Evolutionary conservation across 1,284 basidiomycete genomes (phyloP).

Genomic region (Nidula niveotomentosa): DNA sequence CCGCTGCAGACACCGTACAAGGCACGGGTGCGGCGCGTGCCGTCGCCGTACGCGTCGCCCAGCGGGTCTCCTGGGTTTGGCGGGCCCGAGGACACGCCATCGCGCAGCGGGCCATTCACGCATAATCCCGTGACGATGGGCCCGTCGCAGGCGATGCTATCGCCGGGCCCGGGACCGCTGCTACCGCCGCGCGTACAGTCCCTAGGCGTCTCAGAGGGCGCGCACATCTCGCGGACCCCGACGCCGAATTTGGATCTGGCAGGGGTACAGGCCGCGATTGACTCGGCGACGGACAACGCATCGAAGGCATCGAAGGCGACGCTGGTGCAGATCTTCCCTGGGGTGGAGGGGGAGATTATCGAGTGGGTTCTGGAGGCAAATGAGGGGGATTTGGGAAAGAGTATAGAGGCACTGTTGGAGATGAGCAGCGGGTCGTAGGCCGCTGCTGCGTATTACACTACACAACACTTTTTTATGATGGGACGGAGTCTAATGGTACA

Average conservation of each 20-base stretch:
- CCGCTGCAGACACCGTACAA: conserved; percentile 73
- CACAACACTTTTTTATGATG: too few relatives aligned
- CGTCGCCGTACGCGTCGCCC: conserved; percentile 35
- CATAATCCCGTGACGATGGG: conserved; percentile 29
- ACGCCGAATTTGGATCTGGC: conserved; percentile 70
- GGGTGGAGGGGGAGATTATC: conserved; percentile 76
- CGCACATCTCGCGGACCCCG: conserved; percentile 61
- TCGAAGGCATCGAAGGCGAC: conserved; percentile 69
- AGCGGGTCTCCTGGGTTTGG: conserved; percentile 34
- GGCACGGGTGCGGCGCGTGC: conserved; percentile 57
- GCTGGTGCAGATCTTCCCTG: conserved; percentile 85
- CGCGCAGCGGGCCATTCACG: conserved; percentile 41
- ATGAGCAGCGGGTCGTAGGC: conserved; percentile 56
- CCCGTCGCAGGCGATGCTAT: conserved; percentile 19
- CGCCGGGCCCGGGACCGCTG: conserved; percentile 17
- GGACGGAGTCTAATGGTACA: too few relatives aligned
- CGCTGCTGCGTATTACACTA: too few relatives aligned
- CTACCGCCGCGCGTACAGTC: conserved; percentile 44
- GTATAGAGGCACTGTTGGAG: conserved; percentile 84
- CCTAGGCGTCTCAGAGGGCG: conserved; percentile 23
- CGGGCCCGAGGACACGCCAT: conserved; percentile 49
- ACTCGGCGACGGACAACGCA: conserved; percentile 69
- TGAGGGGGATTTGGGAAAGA: conserved; percentile 84
- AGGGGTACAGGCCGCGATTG: conserved; percentile 78
- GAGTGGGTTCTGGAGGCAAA: conserved; percentile 88